phyloP scores from a whole-genome alignment of 2,329 filamentous ascomycete genomes.

The Penicillium sp. region DNA sequence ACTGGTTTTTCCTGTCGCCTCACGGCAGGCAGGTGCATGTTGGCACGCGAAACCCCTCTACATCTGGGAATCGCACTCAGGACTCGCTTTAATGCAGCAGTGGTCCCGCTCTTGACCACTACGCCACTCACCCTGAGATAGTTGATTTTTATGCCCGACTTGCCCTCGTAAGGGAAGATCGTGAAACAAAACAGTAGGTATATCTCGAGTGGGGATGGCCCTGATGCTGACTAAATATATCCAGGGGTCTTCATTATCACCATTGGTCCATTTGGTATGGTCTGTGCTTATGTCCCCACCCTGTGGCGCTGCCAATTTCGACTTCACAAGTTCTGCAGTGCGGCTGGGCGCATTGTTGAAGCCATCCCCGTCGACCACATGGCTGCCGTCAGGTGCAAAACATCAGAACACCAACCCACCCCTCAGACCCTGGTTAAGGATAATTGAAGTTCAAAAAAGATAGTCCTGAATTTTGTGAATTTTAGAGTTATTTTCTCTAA shows the following conservation, averaged over 20 bases:
- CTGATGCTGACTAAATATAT: background rate
- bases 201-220: background rate
- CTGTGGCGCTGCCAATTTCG: background rate
- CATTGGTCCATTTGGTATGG: background rate
- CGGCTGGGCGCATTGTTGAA: too few species aligned
- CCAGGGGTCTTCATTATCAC: background rate
- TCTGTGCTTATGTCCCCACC: background rate
- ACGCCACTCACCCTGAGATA: slow-evolving; percentile 2
- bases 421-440: background rate
- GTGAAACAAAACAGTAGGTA: background rate
- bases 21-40: background rate
- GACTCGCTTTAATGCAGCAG: slow-evolving; percentile 7
- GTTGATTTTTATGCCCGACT: too few species aligned
- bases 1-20: background rate
- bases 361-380: background rate
- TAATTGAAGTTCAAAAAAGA: background rate
- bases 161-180: too few species aligned
- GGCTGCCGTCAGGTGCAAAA: too few species aligned
- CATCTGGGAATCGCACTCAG: background rate
- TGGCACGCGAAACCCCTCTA: background rate
- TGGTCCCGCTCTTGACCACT: background rate
- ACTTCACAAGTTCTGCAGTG: background rate
- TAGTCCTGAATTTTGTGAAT: background rate
- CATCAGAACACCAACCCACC: background rate
- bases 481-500: background rate